Evolutionary conservation across 2,329 filamentous ascomycete species (phyloP).

Genomic region (Botrytis hyacinthi): DNA sequence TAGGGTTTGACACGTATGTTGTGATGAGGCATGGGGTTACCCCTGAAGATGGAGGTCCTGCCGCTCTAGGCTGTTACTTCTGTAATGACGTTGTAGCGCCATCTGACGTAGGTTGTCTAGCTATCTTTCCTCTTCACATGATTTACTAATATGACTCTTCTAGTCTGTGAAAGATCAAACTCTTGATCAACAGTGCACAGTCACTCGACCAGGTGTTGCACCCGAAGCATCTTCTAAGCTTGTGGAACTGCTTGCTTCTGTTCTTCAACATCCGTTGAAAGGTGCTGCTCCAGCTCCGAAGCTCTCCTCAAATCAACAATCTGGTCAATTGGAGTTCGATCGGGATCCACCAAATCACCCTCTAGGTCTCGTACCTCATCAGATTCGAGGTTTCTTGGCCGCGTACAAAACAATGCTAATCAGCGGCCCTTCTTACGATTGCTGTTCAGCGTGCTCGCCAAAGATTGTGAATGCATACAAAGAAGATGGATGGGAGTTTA

Average conservation of each 20-base stretch:
- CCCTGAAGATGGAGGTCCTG: conserved; percentile 52
- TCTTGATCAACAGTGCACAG: conserved; percentile 95
- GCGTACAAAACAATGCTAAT: conserved; percentile 73
- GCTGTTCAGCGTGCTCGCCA: conserved; percentile 76
- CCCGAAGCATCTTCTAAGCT: conserved; percentile 88
- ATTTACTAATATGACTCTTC: conserved; percentile 24
- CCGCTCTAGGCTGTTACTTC: conserved; percentile 90
- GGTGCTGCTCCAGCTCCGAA: conserved; percentile 58
- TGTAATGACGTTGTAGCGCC: conserved; percentile 97
- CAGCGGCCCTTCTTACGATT: conserved; percentile 71
- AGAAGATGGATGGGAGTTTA: conserved; percentile 70
- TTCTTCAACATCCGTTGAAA: conserved; percentile 82
- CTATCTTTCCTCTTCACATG: not conserved
- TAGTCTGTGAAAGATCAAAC: conserved; percentile 93
- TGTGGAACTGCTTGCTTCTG: conserved; percentile 83
- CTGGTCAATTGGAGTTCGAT: conserved; percentile 46
- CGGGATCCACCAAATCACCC: conserved; percentile 58
- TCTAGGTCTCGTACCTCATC: conserved; percentile 72
- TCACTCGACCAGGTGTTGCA: conserved; percentile 89
- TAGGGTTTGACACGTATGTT: conserved; percentile 95
- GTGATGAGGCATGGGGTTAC: conserved; percentile 91
- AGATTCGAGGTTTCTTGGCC: conserved; percentile 73
- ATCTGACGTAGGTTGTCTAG: conserved; percentile 67
- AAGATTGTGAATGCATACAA: conserved; percentile 68
- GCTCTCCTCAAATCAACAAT: conserved; percentile 36